Conservation (phyloP, 768 basidiomycete species). For the Boletus coccyginus region DNA sequence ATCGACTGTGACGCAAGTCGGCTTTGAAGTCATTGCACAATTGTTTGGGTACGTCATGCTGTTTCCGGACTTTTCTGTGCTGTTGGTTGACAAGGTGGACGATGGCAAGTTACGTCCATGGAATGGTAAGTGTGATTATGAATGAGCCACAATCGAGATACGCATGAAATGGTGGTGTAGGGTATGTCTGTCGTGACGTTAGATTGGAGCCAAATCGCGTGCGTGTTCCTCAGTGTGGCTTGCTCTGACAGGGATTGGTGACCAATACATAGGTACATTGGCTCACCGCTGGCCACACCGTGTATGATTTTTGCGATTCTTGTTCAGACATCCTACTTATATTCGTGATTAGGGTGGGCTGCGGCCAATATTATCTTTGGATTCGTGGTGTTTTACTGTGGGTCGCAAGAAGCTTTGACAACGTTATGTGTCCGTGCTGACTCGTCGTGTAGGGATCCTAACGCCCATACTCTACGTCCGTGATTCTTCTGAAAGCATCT, state of each 20-base stretch:
- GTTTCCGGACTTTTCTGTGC: neutral
- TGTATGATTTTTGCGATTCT: conserved; percentile 29
- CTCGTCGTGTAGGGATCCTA: conserved; percentile 23
- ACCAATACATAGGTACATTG: conserved; percentile 21
- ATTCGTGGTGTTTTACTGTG: conserved; percentile 72
- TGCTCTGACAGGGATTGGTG: neutral
- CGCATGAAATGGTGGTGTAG: conserved; percentile 5
- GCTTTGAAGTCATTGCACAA: conserved; percentile 39
- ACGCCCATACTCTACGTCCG: conserved; percentile 42
- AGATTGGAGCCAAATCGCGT: conserved; percentile 72
- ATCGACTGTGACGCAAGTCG: conserved; percentile 16
- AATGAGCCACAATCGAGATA: neutral
- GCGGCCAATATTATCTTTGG: conserved; percentile 68
- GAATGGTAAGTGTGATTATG: conserved; percentile 36
- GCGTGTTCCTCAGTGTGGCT: conserved; percentile 11
- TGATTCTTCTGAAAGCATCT: conserved; percentile 44
- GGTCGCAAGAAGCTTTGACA: neutral
- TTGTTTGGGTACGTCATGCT: conserved; percentile 41
- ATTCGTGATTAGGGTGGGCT: conserved; percentile 55
- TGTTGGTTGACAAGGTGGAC: neutral
- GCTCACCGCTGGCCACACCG: conserved; percentile 65
- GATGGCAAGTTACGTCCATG: conserved; percentile 35
- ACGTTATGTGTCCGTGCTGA: neutral
- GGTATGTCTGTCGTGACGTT: conserved; percentile 77
- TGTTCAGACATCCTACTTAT: neutral